Conservation (phyloP, 768 basidiomycete species). For the Russula ochroleuca region DNA sequence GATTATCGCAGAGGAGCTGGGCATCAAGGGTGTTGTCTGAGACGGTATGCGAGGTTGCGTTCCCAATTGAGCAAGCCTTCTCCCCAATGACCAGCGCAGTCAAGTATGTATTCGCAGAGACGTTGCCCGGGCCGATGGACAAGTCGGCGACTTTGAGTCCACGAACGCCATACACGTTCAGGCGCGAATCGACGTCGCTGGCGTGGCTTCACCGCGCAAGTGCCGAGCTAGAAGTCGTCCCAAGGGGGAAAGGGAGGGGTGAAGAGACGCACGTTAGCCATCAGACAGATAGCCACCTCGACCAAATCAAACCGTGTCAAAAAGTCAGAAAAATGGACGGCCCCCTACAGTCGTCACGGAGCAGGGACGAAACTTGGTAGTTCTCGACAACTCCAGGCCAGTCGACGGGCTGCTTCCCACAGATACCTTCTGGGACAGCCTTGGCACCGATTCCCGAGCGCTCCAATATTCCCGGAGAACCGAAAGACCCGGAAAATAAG, state of each 20-base stretch:
- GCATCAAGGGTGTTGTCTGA: slow-evolving; percentile 30
- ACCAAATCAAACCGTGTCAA: neutral
- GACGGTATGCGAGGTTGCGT: too few relatives aligned
- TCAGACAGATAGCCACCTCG: too few relatives aligned
- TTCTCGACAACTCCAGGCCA: too few relatives aligned
- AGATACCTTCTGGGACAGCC: too few relatives aligned
- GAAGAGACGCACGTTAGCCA: neutral
- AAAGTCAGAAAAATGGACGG: too few relatives aligned
- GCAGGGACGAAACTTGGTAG: too few relatives aligned
- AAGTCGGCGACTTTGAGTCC: slow-evolving; percentile 53
- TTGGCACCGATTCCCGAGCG: too few relatives aligned
- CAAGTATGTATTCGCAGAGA: slow-evolving; percentile 45
- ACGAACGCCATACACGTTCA: slow-evolving; percentile 59
- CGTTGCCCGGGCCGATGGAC: slow-evolving; percentile 40
- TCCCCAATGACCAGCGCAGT: slow-evolving; percentile 49
- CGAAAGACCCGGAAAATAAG: too few relatives aligned
- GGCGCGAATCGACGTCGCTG: slow-evolving; percentile 49
- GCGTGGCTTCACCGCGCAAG: slow-evolving; percentile 64
- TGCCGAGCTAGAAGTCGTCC: slow-evolving; percentile 51
- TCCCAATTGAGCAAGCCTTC: slow-evolving; percentile 39
- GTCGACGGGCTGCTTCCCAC: too few relatives aligned
- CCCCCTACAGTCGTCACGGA: too few relatives aligned
- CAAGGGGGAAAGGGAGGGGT: neutral
- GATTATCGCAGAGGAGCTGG: too few relatives aligned
- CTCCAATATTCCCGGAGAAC: too few relatives aligned